Base-by-base conservation (phyloP, 2,329 filamentous ascomycete species). In the Botryotinia convoluta region DNA sequence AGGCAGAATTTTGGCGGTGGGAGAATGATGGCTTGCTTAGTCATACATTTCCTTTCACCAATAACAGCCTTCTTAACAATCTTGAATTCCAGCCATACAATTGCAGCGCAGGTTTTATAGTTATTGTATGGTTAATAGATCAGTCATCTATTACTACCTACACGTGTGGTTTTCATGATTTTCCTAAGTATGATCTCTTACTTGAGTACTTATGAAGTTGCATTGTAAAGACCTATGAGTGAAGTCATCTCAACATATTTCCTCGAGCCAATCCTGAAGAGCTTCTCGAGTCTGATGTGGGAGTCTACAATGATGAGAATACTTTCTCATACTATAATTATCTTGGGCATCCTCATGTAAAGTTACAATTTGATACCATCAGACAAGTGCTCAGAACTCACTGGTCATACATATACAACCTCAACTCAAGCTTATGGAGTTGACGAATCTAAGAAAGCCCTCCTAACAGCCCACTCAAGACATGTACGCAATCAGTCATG, bases 1-100 rank as follows among this genome's bases (percentile, higher is more conserved):
- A 22, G 60, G 60, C 61, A 64, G 61, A 64, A 64, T 64, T 45
- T 64, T 64, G 61, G n/a, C 20, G 16, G n/a, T 63, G n/a, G 7
- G 8, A 26, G 37, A 26, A 12, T 26, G 14, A 29, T 37, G 32
- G n/a, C 6, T 12, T 45, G 62, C 44, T 67, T 67, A 67, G 44
- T 67, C 63, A 67, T n/a, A 22, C 6, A 45, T 9, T 26, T 29
- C 29, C 6, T 7, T 4, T 5, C 10, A 45, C 29, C 42, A 18
- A 20, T 20, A 32, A 59, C n/a, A 57, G 14, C n/a, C n/a, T 29
- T 54, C 51, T 54, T 54, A 26, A 14, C 10, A 14, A 26, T 63
- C 37, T 44, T n/a, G 20, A n/a, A 37, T 60, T 60, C 16, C 18
- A 59, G n/a, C n/a, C 42, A 44, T 44, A 44, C 42, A 44, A 18